Conservation (phyloP, 2,329 filamentous ascomycete genomes). For the Fusarium succisae region DNA sequence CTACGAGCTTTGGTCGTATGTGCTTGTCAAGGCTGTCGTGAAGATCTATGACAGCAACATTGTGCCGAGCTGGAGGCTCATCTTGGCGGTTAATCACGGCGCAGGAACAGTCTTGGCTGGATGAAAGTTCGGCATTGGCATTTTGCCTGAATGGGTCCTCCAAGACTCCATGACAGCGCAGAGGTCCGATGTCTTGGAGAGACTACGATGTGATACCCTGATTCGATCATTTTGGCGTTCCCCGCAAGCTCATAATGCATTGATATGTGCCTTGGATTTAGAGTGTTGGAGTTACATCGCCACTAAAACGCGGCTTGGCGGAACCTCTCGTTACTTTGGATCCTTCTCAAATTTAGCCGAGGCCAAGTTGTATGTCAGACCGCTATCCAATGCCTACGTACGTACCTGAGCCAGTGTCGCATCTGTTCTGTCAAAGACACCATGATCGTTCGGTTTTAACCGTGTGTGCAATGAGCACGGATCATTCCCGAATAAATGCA, state of each 20-base stretch:
- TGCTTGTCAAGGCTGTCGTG: not conserved
- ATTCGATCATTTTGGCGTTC: not conserved
- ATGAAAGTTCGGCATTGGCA: not conserved
- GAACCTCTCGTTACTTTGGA: not conserved
- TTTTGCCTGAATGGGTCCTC: not conserved
- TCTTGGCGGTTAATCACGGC: not conserved
- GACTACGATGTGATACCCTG: not conserved
- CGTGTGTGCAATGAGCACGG: not conserved
- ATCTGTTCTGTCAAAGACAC: not conserved
- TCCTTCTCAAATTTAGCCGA: constrained; percentile 7
- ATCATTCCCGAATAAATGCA: constrained; percentile 8
- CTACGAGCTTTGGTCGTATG: constrained; percentile 28
- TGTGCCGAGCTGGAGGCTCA: not conserved
- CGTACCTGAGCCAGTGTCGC: not conserved
- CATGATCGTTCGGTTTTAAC: not conserved
- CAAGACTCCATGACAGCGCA: not conserved
- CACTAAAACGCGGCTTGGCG: not conserved
- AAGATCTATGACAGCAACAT: not conserved
- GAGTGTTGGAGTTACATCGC: not conserved
- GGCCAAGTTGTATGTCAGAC: not conserved
- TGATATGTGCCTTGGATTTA: not conserved
- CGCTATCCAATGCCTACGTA: not conserved
- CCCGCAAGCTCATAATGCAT: constrained; percentile 8
- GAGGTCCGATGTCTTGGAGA: too few species aligned
- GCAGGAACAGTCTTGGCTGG: not conserved